phyloP scores from a whole-genome alignment of 108 stramenopile genomes.

The Cyclotella cryptica region DNA sequence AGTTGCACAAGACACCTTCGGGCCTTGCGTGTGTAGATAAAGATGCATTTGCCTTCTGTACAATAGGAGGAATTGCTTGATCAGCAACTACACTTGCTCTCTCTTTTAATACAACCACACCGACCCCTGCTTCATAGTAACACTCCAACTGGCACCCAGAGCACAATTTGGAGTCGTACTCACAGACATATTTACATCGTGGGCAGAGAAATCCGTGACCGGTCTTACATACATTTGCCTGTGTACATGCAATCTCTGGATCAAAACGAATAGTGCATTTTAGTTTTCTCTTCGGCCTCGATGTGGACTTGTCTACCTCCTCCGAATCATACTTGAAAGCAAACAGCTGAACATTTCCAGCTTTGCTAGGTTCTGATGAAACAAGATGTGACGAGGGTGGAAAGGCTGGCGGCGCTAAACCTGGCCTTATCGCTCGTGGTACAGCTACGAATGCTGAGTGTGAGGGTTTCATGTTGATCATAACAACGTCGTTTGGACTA shows the following conservation, averaged over 20 bases:
- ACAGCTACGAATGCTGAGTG: constrained; percentile 24
- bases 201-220: constrained; percentile 29
- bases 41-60: background rate
- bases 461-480: constrained; percentile 18
- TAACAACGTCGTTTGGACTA: constrained; percentile 28
- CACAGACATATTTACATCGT: constrained; percentile 22
- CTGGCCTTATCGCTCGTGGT: background rate
- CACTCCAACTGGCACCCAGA: constrained; percentile 28
- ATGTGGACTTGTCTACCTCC: background rate
- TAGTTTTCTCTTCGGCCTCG: constrained; percentile 33
- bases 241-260: background rate
- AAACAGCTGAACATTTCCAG: constrained; percentile 20
- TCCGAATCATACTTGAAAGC: constrained; percentile 16
- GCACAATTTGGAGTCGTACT: constrained; percentile 26
- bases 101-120: constrained; percentile 12
- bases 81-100: background rate
- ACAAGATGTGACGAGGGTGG: constrained; percentile 3
- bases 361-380: constrained; percentile 1
- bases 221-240: background rate
- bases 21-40: background rate
- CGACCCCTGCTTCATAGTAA: constrained; percentile 29
- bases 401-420: constrained; percentile 8
- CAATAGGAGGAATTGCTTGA: background rate
- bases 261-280: constrained; percentile 17
- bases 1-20: constrained; percentile 33